Base-by-base conservation (phyloP, 192 early-diverging fungal species). In the Rhizophagus clarus region DNA sequence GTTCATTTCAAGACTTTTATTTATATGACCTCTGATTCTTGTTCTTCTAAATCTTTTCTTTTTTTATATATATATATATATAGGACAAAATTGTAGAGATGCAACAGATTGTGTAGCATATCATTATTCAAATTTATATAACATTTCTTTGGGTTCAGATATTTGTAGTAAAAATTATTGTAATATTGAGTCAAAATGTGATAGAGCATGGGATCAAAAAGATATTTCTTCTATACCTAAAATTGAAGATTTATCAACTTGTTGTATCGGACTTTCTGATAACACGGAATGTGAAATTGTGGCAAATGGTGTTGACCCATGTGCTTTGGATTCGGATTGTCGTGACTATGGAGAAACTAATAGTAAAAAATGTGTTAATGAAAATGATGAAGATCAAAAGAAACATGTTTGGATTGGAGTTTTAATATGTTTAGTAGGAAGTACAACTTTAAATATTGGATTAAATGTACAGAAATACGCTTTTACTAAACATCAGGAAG, bases 381-480 rank as follows among this genome's bases (percentile, higher is more conserved):
- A 80, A 67, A n/a, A 31, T 61, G 47, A 75, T 76, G 40, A 51
- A 24, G 12, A 49, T 45, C 83, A 86, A 51, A 82, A 85, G 34
- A 84, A 86, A 76, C 82, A 87, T 73, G 80, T 90, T 45, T 94
- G 93, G 93, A 92, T 95, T 26, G 94, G 94, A 37, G 88, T 95
- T 42, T 82, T 95, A 31, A 83, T 95, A 69, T 88, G 88, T 11
- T 79, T 95, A 31, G 83, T 93, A 31, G 91, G 92, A 37, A 90
- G 91, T 8, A 88, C 90, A 12, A 88, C 88, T 12, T 83, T 90
- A 49, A 95, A 95, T 80, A 83, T 95, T 68, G 94, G 94, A n/a
- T 83, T 95, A 29, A 95, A 95, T 75, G 79, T 94, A 77, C 94
- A 95, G 82, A 95, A 95, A 71, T 89, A 93, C 24, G 94, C 93